These are phyloP conservation scores for Fusarium udum DNA, from an alignment of 2,329 filamentous ascomycete genomes.

Conservation along the genomic window DNA sequence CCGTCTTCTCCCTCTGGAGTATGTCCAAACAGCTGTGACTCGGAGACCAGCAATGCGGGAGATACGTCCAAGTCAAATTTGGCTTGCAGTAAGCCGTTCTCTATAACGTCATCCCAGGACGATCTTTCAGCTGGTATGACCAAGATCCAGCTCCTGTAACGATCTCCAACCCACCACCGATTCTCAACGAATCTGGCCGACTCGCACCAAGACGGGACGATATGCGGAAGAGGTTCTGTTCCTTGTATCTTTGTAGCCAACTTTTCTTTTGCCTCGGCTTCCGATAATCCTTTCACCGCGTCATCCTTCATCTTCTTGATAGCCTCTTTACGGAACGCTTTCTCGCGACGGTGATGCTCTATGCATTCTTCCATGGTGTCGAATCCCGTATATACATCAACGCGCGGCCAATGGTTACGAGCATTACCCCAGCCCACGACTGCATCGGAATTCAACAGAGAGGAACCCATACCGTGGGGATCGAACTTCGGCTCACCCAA, in stretches of 20 bases:
- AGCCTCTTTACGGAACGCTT: conserved; percentile 4
- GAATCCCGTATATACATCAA: conserved; percentile 21
- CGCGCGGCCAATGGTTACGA: conserved; percentile 9
- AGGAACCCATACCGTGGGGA: background rate
- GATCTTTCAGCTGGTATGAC: conserved; percentile 1
- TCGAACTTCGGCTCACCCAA: background rate
- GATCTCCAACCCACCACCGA: background rate
- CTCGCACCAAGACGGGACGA: conserved; percentile 23
- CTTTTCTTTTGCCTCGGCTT: conserved; percentile 3
- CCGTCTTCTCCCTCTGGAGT: background rate
- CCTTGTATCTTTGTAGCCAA: conserved; percentile 10
- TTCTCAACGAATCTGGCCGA: background rate
- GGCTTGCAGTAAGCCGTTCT: conserved; percentile 15
- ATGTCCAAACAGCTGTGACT: background rate
- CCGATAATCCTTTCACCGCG: conserved; percentile 3
- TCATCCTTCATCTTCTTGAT: background rate
- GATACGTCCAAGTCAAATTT: conserved; percentile 21
- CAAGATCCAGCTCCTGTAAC: conserved; percentile 27
- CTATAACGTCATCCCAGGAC: conserved; percentile 18
- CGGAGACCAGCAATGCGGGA: background rate
- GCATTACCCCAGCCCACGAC: background rate
- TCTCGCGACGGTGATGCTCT: conserved; percentile 23
- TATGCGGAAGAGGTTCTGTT: conserved; percentile 27
- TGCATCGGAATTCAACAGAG: background rate
- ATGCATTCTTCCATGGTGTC: conserved; percentile 17